A percentile compares a stretch with the other conserved stretches of the same genome.
Conservation (phyloP, 176 grass and related monocot genomes). For the Melocanna baccifera region DNA sequence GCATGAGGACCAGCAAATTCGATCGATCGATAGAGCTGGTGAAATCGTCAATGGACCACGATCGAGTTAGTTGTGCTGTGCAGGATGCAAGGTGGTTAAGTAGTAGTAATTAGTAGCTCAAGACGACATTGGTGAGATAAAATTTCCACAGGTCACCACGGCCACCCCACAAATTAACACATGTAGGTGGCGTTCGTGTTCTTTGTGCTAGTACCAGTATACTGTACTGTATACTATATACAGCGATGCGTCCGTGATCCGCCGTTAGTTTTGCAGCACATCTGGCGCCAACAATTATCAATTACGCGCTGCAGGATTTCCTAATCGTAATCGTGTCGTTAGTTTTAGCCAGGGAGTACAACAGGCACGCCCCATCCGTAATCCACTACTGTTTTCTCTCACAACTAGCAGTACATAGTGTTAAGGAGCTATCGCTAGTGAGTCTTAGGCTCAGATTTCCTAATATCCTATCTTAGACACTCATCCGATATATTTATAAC, state of each 20-base stretch:
- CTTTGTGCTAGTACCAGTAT: not conserved
- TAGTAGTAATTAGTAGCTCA: not conserved
- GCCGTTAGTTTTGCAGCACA: constrained; percentile 11
- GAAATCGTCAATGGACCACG: not conserved
- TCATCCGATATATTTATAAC: no score
- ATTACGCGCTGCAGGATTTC: not conserved
- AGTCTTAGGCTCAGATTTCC: no score
- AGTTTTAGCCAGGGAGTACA: not conserved
- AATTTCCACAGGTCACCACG: not conserved
- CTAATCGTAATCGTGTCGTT: not conserved
- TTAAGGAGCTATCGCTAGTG: no score
- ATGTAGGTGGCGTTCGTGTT: not conserved
- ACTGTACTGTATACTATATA: not conserved
- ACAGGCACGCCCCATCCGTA: not conserved
- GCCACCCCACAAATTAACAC: not conserved
- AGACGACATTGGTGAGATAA: not conserved
- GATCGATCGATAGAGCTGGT: not conserved
- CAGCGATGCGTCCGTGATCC: not conserved
- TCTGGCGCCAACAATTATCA: constrained; percentile 20
- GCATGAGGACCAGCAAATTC: no score
- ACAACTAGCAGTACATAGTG: no score
- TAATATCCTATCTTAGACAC: no score
- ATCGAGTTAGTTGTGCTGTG: not conserved
- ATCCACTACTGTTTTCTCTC: not conserved
- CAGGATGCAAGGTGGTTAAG: not conserved